Base-by-base conservation (phyloP, 495 filamentous ascomycete genomes). In the Xylaria grammica region DNA sequence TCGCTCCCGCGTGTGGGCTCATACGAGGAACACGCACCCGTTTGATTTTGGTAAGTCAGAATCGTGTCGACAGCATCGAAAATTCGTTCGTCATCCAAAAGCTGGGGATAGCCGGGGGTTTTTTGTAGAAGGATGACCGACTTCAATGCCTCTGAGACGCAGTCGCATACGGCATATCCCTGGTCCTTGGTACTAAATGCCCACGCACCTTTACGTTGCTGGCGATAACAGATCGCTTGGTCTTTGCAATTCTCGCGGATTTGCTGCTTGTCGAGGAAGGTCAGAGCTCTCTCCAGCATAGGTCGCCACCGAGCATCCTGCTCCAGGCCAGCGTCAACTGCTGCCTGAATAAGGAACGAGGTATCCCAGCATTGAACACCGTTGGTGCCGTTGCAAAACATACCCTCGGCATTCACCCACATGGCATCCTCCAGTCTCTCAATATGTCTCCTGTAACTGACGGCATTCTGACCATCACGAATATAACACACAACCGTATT, bases 301-400 rank as follows among this genome's bases (percentile, higher is more conserved):
- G 90, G 87, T 42, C 82, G 85, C 86, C 91, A 97, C 54, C 88
- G 88, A 4, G 89, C 85, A 51, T 95, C 88, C 51, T 87, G 78
- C 19, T 91, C 90, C 52, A 97, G 84, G 0, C 92, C 92, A 42
- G 91, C 89, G 60, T 91, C 91, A 61, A 90, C 82, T 30, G 91
- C 84, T 9, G 89, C 88, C 73, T 97, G 93, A 24, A 97, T 92
- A 44, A 89, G 77, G 71, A 97, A 97, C 0, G 91, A 83, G 0
- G 95, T 99, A 72, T 99, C 95, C 95, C 95, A 99, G 46, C 87
- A 90, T 77, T 99, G 95, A 15, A 97, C 93, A 17, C 95, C 95
- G 70, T 99, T 97, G 36, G 95, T 99, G 36, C 95, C 95, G 74
- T 97, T 97, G 75, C 89, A 88, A 20, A 97, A 81, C 91, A 99